These are phyloP conservation scores for Daldinia eschscholtzii DNA, from an alignment of 2,329 filamentous ascomycete species.

Conservation along the genomic window DNA sequence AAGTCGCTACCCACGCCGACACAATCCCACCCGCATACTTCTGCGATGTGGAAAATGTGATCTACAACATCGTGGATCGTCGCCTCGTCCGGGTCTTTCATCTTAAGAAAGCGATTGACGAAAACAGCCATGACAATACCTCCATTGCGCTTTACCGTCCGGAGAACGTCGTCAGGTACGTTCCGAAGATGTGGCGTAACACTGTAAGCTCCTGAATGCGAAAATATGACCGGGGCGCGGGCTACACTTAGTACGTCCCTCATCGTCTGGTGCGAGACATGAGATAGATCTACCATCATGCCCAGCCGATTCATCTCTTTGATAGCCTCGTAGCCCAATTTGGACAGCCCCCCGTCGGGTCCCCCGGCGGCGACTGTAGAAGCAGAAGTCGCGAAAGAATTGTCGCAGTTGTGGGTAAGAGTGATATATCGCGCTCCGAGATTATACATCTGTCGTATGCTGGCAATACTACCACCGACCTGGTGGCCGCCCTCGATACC, in stretches of 20 bases:
- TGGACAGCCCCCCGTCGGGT: conserved; percentile 45
- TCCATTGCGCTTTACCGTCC: conserved; percentile 53
- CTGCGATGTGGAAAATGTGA: conserved; percentile 51
- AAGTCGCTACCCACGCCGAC: conserved; percentile 57
- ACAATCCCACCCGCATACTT: conserved; percentile 54
- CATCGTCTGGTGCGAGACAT: conserved; percentile 52
- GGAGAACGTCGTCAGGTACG: conserved; percentile 57
- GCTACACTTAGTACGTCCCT: conserved; percentile 49
- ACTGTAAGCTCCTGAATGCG: conserved; percentile 50
- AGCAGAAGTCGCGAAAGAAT: conserved; percentile 50
- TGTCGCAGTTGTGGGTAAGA: conserved; percentile 55
- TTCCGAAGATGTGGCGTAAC: conserved; percentile 54
- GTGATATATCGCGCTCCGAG: conserved; percentile 57
- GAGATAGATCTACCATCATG: conserved; percentile 54
- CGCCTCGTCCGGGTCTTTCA: conserved; percentile 50
- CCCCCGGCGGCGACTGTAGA: conserved; percentile 49
- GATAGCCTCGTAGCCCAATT: conserved; percentile 48
- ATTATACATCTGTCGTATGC: conserved; percentile 53
- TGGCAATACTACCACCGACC: conserved; percentile 52
- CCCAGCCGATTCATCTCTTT: conserved; percentile 56
- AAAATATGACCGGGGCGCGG: conserved; percentile 52
- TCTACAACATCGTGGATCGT: conserved; percentile 55
- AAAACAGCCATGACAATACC: conserved; percentile 59
- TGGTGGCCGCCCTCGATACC: conserved; percentile 56
- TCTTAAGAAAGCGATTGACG: conserved; percentile 53